Conservation (phyloP, 169 alveolate genomes). For the Fabrea salina region DNA sequence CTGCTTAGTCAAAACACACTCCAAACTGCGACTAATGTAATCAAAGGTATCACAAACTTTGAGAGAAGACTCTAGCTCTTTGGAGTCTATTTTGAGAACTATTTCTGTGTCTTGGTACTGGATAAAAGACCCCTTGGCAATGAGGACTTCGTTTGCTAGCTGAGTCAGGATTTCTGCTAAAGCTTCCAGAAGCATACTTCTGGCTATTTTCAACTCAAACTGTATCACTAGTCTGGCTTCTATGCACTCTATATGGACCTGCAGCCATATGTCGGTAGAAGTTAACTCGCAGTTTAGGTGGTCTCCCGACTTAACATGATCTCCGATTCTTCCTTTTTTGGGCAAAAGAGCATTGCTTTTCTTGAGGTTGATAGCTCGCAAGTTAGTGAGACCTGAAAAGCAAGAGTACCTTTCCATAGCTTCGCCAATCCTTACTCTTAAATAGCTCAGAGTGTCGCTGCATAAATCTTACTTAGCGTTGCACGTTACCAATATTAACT, state of each 20-base stretch:
- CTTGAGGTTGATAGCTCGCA: not conserved
- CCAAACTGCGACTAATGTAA: too few relatives aligned
- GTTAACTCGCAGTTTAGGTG: constrained; percentile 2
- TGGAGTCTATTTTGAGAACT: too few relatives aligned
- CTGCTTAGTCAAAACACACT: too few relatives aligned
- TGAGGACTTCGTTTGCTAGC: not conserved
- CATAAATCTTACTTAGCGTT: not conserved
- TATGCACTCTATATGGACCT: not conserved
- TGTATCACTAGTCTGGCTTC: not conserved
- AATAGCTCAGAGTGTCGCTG: constrained; percentile 11
- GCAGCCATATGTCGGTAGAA: constrained; percentile 19
- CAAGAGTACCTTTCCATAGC: constrained; percentile 5
- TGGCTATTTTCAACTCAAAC: not conserved
- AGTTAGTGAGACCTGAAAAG: constrained; percentile 19
- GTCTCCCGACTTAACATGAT: not conserved
- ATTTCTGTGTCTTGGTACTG: too few relatives aligned
- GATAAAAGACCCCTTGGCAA: not conserved
- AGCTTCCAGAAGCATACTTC: not conserved
- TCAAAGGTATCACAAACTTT: too few relatives aligned
- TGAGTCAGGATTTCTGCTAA: not conserved
- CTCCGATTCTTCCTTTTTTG: not conserved
- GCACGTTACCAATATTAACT: not conserved
- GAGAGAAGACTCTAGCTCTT: too few relatives aligned
- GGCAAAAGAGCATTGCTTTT: not conserved
- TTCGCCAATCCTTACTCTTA: not conserved